Base-by-base conservation (phyloP, 108 stramenopile genomes). In the Skeletonema potamos region DNA sequence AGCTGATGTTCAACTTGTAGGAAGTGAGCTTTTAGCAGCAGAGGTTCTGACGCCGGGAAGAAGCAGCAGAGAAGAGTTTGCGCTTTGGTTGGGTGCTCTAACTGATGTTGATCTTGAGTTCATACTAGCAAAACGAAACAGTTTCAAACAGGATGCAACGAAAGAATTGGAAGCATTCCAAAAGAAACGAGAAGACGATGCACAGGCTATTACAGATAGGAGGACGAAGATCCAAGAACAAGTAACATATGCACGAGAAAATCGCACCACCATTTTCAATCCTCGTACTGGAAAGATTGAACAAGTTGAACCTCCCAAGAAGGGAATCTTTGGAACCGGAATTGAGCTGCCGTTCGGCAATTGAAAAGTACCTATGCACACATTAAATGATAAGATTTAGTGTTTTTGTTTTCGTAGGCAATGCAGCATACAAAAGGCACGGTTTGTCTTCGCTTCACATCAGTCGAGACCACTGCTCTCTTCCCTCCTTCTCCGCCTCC, bases 31-130 rank as follows among this genome's bases (percentile, higher is more conserved):
- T 41, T 66, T 94, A 27, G 87, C 87, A 29, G 70, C 89, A 9
- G 93, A 94, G 56, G 72, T 94, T 39, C 76, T 94, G 6, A 62
- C 72, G 44, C 84, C 87, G 3, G 90, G 86, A 27, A 54, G 80
- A 72, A 83, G 87, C 37, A 88, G 76, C 3, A 68, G 83, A 64
- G 83, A 92, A 66, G 87, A 94, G 54, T 94, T 89, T 72, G 93
- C 90, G 6, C 29, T 68, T 12, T 96, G 94, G 94, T 55, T 96
- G 18, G 85, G 76, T 33, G 82, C 87, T 18, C 66, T 96, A 70
- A 86, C 73, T 28, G 85, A 79, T 29, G 84, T 66, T n/a, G 94
- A 96, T 20, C 55, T 93, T 33, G 75, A 86, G 69, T 74, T 72
- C 0, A 80, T 91, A 48, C 69, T 95, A 36, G 75, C 72, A 6